Base-by-base conservation (phyloP, 2,329 filamentous ascomycete genomes). In the Aureobasidium musti region DNA sequence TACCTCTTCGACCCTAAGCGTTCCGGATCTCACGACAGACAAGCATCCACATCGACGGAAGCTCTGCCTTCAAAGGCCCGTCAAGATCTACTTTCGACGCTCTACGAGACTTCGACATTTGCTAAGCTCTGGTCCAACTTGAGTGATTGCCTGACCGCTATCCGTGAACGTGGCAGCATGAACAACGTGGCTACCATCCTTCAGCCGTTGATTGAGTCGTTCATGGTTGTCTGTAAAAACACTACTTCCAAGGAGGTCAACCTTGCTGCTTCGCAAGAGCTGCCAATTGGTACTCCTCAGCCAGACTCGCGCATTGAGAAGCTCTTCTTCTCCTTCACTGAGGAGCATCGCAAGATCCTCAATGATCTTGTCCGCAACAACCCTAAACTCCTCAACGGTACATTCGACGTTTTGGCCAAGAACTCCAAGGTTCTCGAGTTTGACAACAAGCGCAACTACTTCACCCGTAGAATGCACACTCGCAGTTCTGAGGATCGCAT, bases 181-280 rank as follows among this genome's bases (percentile, higher is more conserved):
- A 87, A 98, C 74, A 97, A 96, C 73, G 93, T 99, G 66, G 96
- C 95, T 35, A 98, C 94, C 0, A 98, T 98, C 70, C 84, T 99
- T 30, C 82, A 98, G 41, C 95, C 95, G 35, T 82, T 99, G 35
- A 97, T 99, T 68, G 95, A 99, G 78, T 92, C 93, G 6, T 83
- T 99, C 69, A 99, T 99, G 95, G 95, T 99, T 63, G 93, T 99
- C 33, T 99, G 96, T 85, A 99, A 98, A 82, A 98, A 98, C 77
- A 97, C 92, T 10, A 90, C 92, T 1, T 82, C 92, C 64, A 89
- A 88, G 74, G 91, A 95, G 68, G 80, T 87, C 30, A 78, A 84
- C 1, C 71, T 75, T 28, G 72, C 75, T 33, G 67, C 74, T 21
- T 71, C 75, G 1, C 90, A 90, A 74, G 91, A 95, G 56, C 84